Conservation (phyloP, 805 yeast species). For the Candida vartiovaarae region DNA sequence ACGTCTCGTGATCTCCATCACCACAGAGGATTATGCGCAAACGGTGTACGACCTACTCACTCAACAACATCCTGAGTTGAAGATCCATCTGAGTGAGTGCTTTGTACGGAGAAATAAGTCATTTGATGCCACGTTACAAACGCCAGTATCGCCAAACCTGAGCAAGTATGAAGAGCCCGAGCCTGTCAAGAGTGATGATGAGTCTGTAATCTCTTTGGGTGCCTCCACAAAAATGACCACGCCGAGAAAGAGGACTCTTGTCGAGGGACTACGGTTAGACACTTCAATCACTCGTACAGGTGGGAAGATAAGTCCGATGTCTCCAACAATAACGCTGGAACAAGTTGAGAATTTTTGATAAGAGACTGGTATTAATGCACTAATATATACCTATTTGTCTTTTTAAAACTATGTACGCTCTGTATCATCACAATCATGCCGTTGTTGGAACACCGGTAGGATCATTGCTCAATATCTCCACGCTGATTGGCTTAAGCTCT, state of each 20-base stretch:
- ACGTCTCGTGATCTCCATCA: conserved; percentile 35
- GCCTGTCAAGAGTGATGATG: conserved; percentile 12
- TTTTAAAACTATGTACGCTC: too few relatives aligned
- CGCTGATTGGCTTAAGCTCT: conserved; percentile 19
- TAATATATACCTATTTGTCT: too few relatives aligned
- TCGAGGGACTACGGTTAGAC: conserved; percentile 9
- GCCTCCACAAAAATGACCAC: not conserved
- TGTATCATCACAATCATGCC: too few relatives aligned
- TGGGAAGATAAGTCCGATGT: conserved; percentile 11
- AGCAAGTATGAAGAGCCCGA: conserved; percentile 19
- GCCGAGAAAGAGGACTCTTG: conserved; percentile 5
- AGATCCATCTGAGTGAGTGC: conserved; percentile 29
- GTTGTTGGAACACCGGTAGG: not conserved
- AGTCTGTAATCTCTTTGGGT: not conserved
- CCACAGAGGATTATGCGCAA: conserved; percentile 21
- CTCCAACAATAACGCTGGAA: conserved; percentile 18
- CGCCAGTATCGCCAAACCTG: conserved; percentile 16
- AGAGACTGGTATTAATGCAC: too few relatives aligned
- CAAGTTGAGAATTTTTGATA: not conserved
- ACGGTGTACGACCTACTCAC: conserved; percentile 19
- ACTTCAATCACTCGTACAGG: conserved; percentile 1
- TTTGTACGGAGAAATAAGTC: conserved; percentile 25
- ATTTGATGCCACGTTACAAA: conserved; percentile 15
- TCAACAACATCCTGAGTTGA: conserved; percentile 14
- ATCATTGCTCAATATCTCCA: conserved; percentile 6